These are phyloP conservation scores for Phylloporus arenicola DNA, from an alignment of 768 basidiomycete species.

Conservation along the genomic window DNA sequence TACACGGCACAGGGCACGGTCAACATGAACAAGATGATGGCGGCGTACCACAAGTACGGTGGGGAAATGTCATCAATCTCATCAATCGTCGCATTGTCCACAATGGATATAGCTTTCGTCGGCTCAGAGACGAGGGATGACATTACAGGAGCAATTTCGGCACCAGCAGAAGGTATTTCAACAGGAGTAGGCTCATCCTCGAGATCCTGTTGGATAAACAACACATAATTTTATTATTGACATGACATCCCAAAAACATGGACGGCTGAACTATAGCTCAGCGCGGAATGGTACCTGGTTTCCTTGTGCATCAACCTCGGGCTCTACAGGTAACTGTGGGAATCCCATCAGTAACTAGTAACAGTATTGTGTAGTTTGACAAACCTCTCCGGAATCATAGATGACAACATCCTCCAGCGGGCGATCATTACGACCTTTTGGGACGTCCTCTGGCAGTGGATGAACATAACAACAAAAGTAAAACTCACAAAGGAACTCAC, in stretches of 20 bases:
- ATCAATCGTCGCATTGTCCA: conserved; percentile 2
- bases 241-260: conserved; percentile 35
- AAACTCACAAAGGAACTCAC: conserved; percentile 36
- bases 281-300: conserved; percentile 90
- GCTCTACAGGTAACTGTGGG: conserved; percentile 48
- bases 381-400: conserved; percentile 82
- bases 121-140: conserved; percentile 3
- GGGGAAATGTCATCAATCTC: conserved; percentile 1
- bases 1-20: conserved; percentile 42
- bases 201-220: conserved; percentile 43
- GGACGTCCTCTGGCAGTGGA: conserved; percentile 56
- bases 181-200: conserved; percentile 16
- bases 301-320: conserved; percentile 54
- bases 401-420: conserved; percentile 78
- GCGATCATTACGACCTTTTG: conserved; percentile 65
- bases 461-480: conserved; percentile 7
- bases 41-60: conserved; percentile 17
- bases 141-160: conserved; percentile 12
- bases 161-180: conserved; percentile 10
- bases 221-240: conserved; percentile 48
- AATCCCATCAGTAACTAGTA: conserved; percentile 4
- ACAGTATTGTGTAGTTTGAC: conserved; percentile 14
- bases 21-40: conserved; percentile 36
- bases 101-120: background rate
- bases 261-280: conserved; percentile 73